Conservation (phyloP, 1,284 basidiomycete species). For the Filobasidium uniguttulatum region DNA sequence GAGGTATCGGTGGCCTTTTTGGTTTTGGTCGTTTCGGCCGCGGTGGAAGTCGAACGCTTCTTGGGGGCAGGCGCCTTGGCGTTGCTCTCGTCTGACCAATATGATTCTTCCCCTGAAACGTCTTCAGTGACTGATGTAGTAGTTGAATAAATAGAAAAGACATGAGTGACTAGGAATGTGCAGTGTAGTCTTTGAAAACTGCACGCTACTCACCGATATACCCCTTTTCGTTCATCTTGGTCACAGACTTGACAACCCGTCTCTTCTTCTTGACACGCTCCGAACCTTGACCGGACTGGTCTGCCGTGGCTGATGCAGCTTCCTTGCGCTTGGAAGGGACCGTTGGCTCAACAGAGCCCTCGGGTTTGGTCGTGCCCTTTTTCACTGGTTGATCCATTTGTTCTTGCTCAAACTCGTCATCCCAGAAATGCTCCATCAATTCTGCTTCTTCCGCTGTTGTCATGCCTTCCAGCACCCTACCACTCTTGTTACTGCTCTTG, state of each 20-base stretch:
- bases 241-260: slow-evolving; percentile 2
- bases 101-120: slow-evolving; percentile 12
- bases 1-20: too few relatives aligned
- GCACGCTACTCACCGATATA: slow-evolving; percentile 1
- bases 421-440: slow-evolving; percentile 2
- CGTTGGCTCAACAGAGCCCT: too few relatives aligned
- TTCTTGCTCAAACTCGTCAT: too few relatives aligned
- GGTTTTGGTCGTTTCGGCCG: slow-evolving; percentile 4
- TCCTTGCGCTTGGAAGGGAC: too few relatives aligned
- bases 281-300: slow-evolving; percentile 5
- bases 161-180: background rate
- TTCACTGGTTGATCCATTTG: too few relatives aligned
- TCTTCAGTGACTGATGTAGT: slow-evolving; percentile 4
- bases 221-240: slow-evolving; percentile 7
- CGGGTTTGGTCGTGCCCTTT: too few relatives aligned
- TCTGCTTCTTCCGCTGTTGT: slow-evolving; percentile 1
- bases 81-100: slow-evolving; percentile 8
- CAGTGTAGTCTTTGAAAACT: background rate
- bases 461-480: slow-evolving; percentile 1
- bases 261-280: slow-evolving; percentile 7
- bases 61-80: background rate
- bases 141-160: background rate
- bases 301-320: slow-evolving; percentile 10
- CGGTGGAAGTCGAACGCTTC: background rate
- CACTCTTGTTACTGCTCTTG: background rate